phyloP scores from a whole-genome alignment of 495 filamentous ascomycete species.

The Penicillium cataractarum region DNA sequence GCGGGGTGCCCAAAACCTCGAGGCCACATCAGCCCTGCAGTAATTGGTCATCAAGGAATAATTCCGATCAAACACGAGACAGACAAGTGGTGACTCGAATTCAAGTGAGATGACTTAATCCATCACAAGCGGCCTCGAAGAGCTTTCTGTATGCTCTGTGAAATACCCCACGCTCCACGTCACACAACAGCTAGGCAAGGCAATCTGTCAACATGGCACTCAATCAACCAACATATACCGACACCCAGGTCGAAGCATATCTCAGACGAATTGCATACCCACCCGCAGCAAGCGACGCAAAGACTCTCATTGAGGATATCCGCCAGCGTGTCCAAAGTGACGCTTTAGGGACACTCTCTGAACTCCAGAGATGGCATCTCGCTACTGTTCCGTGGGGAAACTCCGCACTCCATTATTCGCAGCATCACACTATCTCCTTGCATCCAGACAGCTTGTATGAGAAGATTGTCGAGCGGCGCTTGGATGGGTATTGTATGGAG shows the following conservation, averaged over 20 bases:
- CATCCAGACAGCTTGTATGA: slow-evolving; percentile 61
- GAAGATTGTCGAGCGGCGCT: slow-evolving; percentile 65
- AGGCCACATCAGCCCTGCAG: neutral
- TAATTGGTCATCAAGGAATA: slow-evolving; percentile 20
- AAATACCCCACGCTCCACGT: neutral
- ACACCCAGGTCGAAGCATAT: slow-evolving; percentile 38
- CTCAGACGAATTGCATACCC: slow-evolving; percentile 38
- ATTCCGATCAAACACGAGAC: neutral
- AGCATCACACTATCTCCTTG: slow-evolving; percentile 57
- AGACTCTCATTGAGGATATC: slow-evolving; percentile 24
- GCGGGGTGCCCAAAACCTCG: too few relatives aligned
- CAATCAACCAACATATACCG: slow-evolving; percentile 28
- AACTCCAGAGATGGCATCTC: slow-evolving; percentile 51
- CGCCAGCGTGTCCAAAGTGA: slow-evolving; percentile 26
- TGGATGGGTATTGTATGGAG: slow-evolving; percentile 84
- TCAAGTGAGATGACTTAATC: neutral
- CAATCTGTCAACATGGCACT: slow-evolving; percentile 13
- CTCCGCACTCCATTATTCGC: slow-evolving; percentile 58
- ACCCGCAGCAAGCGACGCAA: slow-evolving; percentile 5
- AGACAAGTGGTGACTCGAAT: neutral
- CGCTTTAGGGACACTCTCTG: slow-evolving; percentile 29
- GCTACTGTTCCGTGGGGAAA: slow-evolving; percentile 73
- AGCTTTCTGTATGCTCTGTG: neutral
- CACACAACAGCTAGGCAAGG: neutral
- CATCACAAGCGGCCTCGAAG: neutral